Percentiles rank a stretch among this genome's conserved stretches.
Conservation (phyloP, 2,329 filamentous ascomycete genomes). For the Aspergillus sp. region DNA sequence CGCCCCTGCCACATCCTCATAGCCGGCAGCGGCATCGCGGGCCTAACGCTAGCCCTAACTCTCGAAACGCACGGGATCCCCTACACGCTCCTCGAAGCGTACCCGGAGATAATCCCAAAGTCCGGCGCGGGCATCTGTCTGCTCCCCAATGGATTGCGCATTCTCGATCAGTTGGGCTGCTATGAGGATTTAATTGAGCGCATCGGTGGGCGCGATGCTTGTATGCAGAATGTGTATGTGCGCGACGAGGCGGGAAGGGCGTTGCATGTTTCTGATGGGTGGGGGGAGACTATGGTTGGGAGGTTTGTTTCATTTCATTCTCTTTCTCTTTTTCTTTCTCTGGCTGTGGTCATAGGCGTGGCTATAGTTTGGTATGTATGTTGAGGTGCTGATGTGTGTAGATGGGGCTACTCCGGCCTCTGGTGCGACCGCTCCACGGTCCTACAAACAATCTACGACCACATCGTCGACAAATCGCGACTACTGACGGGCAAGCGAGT, state of each 20-base stretch:
- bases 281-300: too few relatives aligned
- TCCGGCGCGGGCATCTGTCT: not conserved
- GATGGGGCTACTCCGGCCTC: not conserved
- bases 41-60: not conserved
- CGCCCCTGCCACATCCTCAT: not conserved
- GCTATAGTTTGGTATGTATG: too few relatives aligned
- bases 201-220: too few relatives aligned
- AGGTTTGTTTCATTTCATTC: too few relatives aligned
- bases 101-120: not conserved
- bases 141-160: not conserved
- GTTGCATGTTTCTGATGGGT: too few relatives aligned
- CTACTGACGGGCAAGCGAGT: not conserved
- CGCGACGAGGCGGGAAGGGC: too few relatives aligned
- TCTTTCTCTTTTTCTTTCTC: too few relatives aligned
- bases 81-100: conserved; percentile 1
- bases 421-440: not conserved
- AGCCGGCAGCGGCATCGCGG: not conserved
- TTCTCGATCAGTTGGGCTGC: not conserved
- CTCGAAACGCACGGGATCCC: not conserved
- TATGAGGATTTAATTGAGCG: not conserved
- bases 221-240: too few relatives aligned
- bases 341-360: too few relatives aligned
- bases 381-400: not conserved
- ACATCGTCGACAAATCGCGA: not conserved
- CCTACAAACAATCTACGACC: not conserved